Base-by-base conservation (phyloP, 2,329 filamentous ascomycete genomes). In the Tolypocladium pustulatum region DNA sequence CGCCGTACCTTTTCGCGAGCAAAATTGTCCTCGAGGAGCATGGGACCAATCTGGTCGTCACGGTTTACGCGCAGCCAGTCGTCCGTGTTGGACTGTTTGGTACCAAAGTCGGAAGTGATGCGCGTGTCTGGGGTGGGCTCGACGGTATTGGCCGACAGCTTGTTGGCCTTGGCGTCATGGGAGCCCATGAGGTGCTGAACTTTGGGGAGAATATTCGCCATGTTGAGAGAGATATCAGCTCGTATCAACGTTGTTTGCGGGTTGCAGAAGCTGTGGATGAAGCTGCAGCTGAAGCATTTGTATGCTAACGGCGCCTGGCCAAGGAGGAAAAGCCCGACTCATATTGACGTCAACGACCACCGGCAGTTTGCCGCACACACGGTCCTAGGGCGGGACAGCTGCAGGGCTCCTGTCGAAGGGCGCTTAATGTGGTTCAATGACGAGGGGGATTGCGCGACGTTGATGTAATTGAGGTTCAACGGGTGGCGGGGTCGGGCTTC, bases 61-160 rank as follows among this genome's bases (percentile, higher is more conserved):
- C 75, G 84, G 32, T 76, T 80, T 6, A 87, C 79, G 57, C 82
- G 84, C 57, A 95, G 76, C 90, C 89, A 94, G 68, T 91, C 81
- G 67, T 96, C 91, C 1, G 87, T 86, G 65, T 87, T 87, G 49
- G 77, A 75, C 66, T 91, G 81, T 72, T 87, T 90, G 34, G 87
- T 84, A 27, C 91, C 91, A 73, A 81, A 90, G 67, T 96, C 90
- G 55, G 86, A 87, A 0, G 90, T 93, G 63, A 91, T 83, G 43
- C 81, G 78, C 37, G 80, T 76, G 41, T 83, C 78, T 55, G 80
- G 72, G 52, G 81, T 74, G 2, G 83, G 78, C 67, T 90, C 79
- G 58, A 83, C 80, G 4, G 76, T 87, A 61, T 85, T 75, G 46
- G 73, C 72, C 32, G 77, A 70, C 54, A 92, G 76, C 65, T 91